Evolutionary conservation across 805 yeast species (phyloP), one percentile per base, ranked within the genome.

Genomic region (Teunomyces lycoperdinae): DNA sequence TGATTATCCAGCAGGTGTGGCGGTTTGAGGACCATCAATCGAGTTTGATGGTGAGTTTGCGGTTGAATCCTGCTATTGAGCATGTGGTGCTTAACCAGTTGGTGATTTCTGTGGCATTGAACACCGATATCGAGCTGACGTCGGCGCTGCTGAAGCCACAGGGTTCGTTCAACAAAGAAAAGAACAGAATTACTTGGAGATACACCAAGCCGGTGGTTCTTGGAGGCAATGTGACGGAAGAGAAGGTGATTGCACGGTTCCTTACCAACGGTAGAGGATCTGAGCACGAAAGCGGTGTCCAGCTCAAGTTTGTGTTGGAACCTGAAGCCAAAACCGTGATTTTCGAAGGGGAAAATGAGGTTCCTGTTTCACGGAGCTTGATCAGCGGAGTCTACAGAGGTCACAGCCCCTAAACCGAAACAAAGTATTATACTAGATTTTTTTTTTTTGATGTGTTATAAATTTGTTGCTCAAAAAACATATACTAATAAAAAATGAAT

Each of bases 111-210:
- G 88, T 83, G 4, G 77, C 86, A 2, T 71, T 85, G 45, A 63
- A 60, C 39, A 71, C 76, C 13, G 86, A 84, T 32, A 84, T 87
- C 9, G 77, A 80, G 13, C 77, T 85, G 3, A 70, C 83, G 1
- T 75, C 84, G 16, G 97, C 97, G 0, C 83, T 90, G 51, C 86
- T 96, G 3, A 89, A 87, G 63, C 99, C 99, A 4, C 84, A 87
- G 47, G 98, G 97, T 48, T 81, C 95, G 1, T 92, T 90, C 74
- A 89, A 85, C 67, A 85, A 81, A 60, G 97, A 90, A 45, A 84
- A 82, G 61, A 85, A 82, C 56, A 80, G 97, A 67, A 84, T 94
- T 49, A 85, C 94, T 0, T 91, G 97, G 97, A 80, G 86, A 62
- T 81, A 83, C 56, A 51, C 57, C 27, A 52, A 66, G 8, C 76